phyloP scores from a whole-genome alignment of 805 yeast genomes.

The Hermanozyma aechmeae region DNA sequence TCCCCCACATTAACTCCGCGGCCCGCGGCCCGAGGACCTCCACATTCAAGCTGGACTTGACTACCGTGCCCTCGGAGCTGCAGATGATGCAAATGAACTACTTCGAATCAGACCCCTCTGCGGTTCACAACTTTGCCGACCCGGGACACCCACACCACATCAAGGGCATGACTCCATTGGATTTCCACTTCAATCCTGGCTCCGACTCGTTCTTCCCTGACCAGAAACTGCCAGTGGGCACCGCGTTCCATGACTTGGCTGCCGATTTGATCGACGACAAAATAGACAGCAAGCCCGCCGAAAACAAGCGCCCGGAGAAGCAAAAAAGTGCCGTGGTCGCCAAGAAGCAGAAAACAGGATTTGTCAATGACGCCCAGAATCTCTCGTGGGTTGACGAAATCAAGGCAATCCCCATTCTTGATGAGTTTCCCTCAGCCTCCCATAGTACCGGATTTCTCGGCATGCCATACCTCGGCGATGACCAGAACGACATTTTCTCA shows the following conservation, averaged over 20 bases:
- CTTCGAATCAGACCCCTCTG: conserved; percentile 11
- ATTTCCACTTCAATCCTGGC: conserved; percentile 15
- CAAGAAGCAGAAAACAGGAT: conserved; percentile 3
- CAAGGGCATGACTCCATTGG: conserved; percentile 33
- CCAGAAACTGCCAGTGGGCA: conserved; percentile 4
- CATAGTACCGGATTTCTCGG: conserved; percentile 50
- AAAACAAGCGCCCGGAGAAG: neutral
- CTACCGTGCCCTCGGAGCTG: conserved; percentile 9
- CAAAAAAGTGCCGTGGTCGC: neutral
- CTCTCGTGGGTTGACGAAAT: conserved; percentile 67
- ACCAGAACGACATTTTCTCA: conserved; percentile 43
- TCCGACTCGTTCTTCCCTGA: neutral
- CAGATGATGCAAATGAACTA: conserved; percentile 4
- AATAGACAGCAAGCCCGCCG: neutral
- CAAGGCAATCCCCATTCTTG: conserved; percentile 56
- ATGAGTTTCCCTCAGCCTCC: conserved; percentile 41
- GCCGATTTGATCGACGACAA: conserved; percentile 3
- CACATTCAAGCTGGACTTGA: conserved; percentile 6
- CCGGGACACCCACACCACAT: conserved; percentile 31
- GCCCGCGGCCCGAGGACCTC: too few relatives aligned
- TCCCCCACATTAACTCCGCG: too few relatives aligned
- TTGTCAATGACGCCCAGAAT: conserved; percentile 11
- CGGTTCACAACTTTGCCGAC: conserved; percentile 20
- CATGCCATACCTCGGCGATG: conserved; percentile 10
- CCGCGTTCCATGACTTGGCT: conserved; percentile 5